phyloP scores from a whole-genome alignment of 2,329 filamentous ascomycete genomes.

The Volutella citrinella region DNA sequence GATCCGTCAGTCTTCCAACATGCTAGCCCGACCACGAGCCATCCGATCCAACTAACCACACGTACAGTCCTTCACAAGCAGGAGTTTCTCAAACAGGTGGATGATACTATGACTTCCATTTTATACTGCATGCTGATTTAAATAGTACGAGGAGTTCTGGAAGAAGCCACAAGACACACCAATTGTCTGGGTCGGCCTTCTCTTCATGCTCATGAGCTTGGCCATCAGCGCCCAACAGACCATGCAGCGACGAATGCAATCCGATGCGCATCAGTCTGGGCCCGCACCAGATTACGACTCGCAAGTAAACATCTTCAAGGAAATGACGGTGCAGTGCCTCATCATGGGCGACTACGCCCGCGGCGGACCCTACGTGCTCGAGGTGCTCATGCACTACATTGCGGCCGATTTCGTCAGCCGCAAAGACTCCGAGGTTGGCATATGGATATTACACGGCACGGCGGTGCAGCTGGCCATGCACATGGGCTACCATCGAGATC shows the following conservation, averaged over 20 bases:
- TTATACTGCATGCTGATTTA: neutral
- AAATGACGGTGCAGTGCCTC: conserved; percentile 35
- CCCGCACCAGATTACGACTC: no score
- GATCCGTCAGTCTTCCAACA: neutral
- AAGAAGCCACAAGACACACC: conserved; percentile 31
- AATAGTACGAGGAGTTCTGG: conserved; percentile 45
- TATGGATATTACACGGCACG: conserved; percentile 33
- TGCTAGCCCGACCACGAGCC: no score
- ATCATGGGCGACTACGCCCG: conserved; percentile 39
- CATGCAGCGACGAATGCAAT: no score
- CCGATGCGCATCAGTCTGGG: no score
- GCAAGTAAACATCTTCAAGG: no score
- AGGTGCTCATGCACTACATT: conserved; percentile 35
- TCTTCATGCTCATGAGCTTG: conserved; percentile 45
- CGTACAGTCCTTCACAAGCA: no score
- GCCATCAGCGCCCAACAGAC: no score
- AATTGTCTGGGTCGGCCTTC: conserved; percentile 43
- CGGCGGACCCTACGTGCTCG: conserved; percentile 39
- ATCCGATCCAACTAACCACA: no score
- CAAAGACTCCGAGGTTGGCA: conserved; percentile 29
- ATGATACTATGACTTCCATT: neutral
- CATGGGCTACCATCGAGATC: conserved; percentile 45
- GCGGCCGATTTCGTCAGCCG: conserved; percentile 27
- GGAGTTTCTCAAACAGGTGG: no score
- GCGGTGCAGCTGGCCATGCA: conserved; percentile 34